Conservation (phyloP, 192 early-diverging fungal species). For the Podila epicladia region DNA sequence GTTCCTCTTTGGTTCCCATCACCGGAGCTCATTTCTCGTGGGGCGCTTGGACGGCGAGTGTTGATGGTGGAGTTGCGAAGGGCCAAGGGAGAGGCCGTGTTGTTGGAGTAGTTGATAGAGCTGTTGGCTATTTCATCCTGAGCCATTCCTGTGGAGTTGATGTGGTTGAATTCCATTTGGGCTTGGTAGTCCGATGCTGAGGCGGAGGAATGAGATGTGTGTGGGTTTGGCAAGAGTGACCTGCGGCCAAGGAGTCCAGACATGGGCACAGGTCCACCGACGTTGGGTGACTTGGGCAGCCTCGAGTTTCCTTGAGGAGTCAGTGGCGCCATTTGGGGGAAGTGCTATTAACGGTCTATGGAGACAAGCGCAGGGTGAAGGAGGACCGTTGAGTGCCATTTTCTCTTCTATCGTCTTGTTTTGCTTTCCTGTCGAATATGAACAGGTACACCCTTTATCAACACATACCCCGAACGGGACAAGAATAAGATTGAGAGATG, state of each 20-base stretch:
- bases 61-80: not conserved
- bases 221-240: conserved; percentile 15
- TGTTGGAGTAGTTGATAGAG: not conserved
- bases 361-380: too few species aligned
- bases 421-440: too few species aligned
- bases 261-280: conserved; percentile 25
- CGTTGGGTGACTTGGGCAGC: conserved; percentile 24
- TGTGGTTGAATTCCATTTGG: not conserved
- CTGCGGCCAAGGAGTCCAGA: conserved; percentile 27
- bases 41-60: not conserved
- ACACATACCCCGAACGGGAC: not conserved
- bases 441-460: not conserved
- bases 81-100: not conserved
- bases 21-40: too few species aligned
- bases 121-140: not conserved
- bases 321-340: conserved; percentile 21
- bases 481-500: not conserved
- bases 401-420: too few species aligned
- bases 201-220: conserved; percentile 9
- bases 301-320: conserved; percentile 35
- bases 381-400: too few species aligned
- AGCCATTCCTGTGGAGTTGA: not conserved
- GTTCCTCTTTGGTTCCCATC: too few species aligned
- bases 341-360: too few species aligned
- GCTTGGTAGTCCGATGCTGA: not conserved